Base-by-base conservation (phyloP, 2,329 filamentous ascomycete genomes). In the Cercospora zeina region DNA sequence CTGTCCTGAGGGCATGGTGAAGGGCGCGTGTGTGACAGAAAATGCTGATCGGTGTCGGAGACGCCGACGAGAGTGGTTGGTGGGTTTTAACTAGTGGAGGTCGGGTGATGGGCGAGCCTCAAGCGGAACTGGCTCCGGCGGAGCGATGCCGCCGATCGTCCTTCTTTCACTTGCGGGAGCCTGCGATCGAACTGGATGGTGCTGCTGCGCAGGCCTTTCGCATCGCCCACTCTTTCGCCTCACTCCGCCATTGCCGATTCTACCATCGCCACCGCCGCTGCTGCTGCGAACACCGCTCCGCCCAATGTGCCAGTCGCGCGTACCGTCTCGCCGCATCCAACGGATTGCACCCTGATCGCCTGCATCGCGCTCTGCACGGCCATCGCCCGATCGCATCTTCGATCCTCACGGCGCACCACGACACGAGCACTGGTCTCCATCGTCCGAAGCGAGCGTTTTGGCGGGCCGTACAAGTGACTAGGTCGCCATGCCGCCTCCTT, bases 1-100 rank as follows among this genome's bases (percentile, higher is more conserved):
- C 76, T 76, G 72, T 73, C 80, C 80, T 71, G 80, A 81, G 73
- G 79, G 79, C 80, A 82, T 82, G 39, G 70, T 77, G 67, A 19
- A 54, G 10, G 33, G 11, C 16, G 47, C 11, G 30, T 51, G 55
- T 36, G 14, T 58, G 24, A 21, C 24, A 36, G 33, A 11, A 19
- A 36, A 45, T 56, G 33, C 24, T 45, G 39, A 45, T 45, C 39
- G 11, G 39, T 45, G 39, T 45, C 39, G 19, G 21, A 10, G 39
- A 45, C 21, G 39, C 39, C 19, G 39, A 45, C 39, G 39, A 19
- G 39, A 21, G 39, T 19, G 39, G 39, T n/a, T 45, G 11, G 39
- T 19, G 39, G 39, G 39, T 45, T 45, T n/a, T n/a, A n/a, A n/a
- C 21, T 45, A 16, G 39, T 45, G 39, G 39, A 45, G 39, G 39